Conservation (phyloP, 352 stramenopile species). For the Phytophthora nicotianae region DNA sequence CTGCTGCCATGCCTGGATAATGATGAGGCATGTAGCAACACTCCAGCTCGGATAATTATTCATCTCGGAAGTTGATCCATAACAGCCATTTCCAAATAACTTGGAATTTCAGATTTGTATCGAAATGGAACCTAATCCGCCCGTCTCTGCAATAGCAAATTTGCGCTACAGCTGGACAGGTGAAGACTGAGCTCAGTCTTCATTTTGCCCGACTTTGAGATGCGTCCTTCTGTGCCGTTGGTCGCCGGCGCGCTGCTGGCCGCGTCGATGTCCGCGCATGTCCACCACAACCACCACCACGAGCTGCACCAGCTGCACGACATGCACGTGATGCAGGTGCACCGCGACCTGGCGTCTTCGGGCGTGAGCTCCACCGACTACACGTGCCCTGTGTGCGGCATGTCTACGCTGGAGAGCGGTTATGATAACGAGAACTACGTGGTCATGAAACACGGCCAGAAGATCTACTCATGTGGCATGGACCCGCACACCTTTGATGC, state of each 20-base stretch:
- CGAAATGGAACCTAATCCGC: not conserved
- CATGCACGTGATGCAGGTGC: constrained; percentile 32
- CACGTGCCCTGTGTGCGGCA: constrained; percentile 76
- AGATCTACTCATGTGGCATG: constrained; percentile 83
- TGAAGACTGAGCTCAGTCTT: constrained; percentile 20
- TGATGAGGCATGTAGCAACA: not conserved
- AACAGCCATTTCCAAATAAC: not conserved
- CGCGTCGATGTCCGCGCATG: constrained; percentile 26
- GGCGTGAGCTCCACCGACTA: constrained; percentile 49
- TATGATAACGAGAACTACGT: constrained; percentile 77
- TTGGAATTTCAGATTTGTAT: constrained; percentile 16
- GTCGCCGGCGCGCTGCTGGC: constrained; percentile 17
- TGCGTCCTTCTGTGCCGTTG: constrained; percentile 18
- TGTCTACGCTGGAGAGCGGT: constrained; percentile 55
- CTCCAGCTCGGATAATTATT: not conserved
- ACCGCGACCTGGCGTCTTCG: constrained; percentile 34
- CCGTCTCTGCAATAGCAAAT: constrained; percentile 22
- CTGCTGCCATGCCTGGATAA: not conserved
- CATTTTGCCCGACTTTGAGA: constrained; percentile 18
- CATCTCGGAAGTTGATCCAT: not conserved
- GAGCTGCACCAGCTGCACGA: constrained; percentile 44
- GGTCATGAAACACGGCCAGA: constrained; percentile 59
- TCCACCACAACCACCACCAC: constrained; percentile 37
- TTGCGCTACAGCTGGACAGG: constrained; percentile 9
- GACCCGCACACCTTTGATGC: constrained; percentile 44